Base-by-base conservation (phyloP, 164 flowering plant species). In the Vitis riparia region DNA sequence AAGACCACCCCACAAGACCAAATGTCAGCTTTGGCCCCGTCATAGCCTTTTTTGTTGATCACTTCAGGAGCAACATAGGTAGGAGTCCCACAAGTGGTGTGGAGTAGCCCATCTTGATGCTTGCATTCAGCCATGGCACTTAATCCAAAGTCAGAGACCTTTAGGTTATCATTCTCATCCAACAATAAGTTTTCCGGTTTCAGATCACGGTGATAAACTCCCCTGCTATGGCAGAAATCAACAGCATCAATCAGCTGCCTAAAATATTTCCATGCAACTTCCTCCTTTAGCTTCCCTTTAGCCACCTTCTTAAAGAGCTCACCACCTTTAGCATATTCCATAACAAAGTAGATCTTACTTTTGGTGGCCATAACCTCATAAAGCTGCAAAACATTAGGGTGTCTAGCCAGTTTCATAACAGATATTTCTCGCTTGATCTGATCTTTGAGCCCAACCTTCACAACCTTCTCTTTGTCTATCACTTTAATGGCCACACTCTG, bases 31-130 rank as follows among this genome's bases (percentile, higher is more conserved):
- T 87, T 87, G 9, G 85, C 78, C 10, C 98, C 98, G 80, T 89
- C 90, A 73, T 93, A 93, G 15, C 97, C 95, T 75, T 77, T 89
- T 70, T 87, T 83, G 65, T 66, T 79, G 49, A 91, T 88, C 17
- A 93, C 91, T 72, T 91, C 94, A 2, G 94, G 98, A 1, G 96
- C 93, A 63, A 91, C 98, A 76, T 91, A 93, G 5, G 95, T 91
- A 52, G 97, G 97, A 8, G 93, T 91, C 1, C 97, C 95, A 79
- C 95, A 93, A 32, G 95, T 82, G 0, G 98, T 91, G 73, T 91
- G 93, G 23, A 93, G 89, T 10, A 93, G 62, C 59, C 93, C 98
- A 76, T 89, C 95, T 67, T 85, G 89, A 16, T 55, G 85, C 67
- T 85, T 88, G 27, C 85, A 79, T 11, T 91, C 93, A 13, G 89